These are phyloP conservation scores for Hypomyces perniciosus DNA, from an alignment of 2,329 filamentous ascomycete species.

Conservation along the genomic window DNA sequence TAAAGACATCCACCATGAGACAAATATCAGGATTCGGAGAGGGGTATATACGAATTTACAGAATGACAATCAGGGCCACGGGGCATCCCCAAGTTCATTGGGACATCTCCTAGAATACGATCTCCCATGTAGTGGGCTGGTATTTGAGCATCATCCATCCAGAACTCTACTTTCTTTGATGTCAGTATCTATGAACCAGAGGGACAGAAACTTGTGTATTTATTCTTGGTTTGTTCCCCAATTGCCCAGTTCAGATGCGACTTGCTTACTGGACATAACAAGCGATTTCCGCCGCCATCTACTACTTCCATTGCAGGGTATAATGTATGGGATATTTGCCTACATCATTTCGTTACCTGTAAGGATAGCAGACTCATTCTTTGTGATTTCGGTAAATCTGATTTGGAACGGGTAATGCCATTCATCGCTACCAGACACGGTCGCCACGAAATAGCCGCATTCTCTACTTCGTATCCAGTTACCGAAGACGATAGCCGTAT, in stretches of 20 bases:
- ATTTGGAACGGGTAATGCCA: not conserved
- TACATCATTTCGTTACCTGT: not conserved
- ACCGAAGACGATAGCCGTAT: too few relatives aligned
- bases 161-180: not conserved
- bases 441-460: too few relatives aligned
- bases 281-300: not conserved
- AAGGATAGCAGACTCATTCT: not conserved
- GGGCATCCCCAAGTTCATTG: not conserved
- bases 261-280: not conserved
- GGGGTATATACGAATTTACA: not conserved
- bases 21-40: not conserved
- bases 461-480: too few relatives aligned
- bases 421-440: not conserved
- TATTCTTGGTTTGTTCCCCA: too few relatives aligned
- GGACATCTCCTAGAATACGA: not conserved
- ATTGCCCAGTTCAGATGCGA: too few relatives aligned
- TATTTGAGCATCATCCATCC: not conserved
- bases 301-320: not conserved
- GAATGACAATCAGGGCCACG: not conserved
- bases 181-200: too few relatives aligned
- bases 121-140: not conserved
- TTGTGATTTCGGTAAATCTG: not conserved
- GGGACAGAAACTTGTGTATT: too few relatives aligned
- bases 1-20: not conserved
- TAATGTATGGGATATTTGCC: not conserved